Base-by-base conservation (phyloP, 345 rosid genomes). In the Corchorus capsularis region DNA sequence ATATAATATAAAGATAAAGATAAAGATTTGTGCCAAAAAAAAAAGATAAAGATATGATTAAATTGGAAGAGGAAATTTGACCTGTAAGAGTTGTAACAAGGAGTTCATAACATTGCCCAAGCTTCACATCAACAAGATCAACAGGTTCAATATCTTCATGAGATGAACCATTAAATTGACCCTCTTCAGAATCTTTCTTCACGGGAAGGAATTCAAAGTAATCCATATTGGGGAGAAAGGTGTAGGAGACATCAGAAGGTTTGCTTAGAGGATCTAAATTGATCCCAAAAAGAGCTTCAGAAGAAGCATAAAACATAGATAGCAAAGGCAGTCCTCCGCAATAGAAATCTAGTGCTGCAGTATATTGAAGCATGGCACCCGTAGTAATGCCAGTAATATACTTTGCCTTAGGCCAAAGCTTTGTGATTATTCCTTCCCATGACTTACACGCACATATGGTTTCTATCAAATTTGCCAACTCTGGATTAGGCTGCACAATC, bases 281-380 rank as follows among this genome's bases (percentile, higher is more conserved):
- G 72, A 91, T 73, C 17, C 91, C 94, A 41, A 85, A 88, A 35
- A 78, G 70, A 59, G 90, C 80, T 77, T 91, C 96, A 32, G 96
- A 89, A 22, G 91, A 84, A 6, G 78, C 87, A 78, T 88, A 88
- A 83, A 74, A 79, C 19, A 80, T 61, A 12, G 94, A 89, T 70
- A 86, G 61, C 35, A 91, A 35, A 57, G 92, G 92, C 43, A 88
- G 63, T 14, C 91, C 89, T 5, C 87, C 87, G 19, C 90, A 77
- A 79, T 89, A 91, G 46, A 82, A 87, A 47, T 88, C 89, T 6
- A 91, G 81, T 22, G 76, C 78, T 16, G 91, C 83, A 27, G 87
- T 81, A 50, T 91, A 89, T 69, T 91, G 72, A 32, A 9, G 8
- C 72, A 69, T 69, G 8, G 17, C 14, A 6, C 72, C 72, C 8